phyloP scores from a whole-genome alignment of 176 grass and related monocot species.

The Avena atlantica region DNA sequence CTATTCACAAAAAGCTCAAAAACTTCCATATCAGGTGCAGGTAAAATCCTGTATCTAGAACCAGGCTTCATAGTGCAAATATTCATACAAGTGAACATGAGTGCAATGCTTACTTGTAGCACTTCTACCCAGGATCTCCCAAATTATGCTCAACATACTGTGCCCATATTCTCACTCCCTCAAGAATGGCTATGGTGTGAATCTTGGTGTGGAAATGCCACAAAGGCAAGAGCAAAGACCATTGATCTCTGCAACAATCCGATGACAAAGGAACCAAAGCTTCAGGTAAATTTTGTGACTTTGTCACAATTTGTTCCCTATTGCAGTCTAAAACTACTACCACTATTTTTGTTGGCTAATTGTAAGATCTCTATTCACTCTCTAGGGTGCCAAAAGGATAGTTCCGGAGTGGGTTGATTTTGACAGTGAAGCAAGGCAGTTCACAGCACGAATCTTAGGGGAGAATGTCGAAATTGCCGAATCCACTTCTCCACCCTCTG shows the following conservation, averaged over 20 bases:
- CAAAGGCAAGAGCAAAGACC: conserved; percentile 90
- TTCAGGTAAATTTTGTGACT: conserved; percentile 71
- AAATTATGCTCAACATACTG: conserved; percentile 97
- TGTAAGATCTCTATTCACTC: background rate
- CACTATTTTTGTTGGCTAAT: background rate
- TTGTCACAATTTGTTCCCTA: conserved; percentile 6
- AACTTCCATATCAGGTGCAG: conserved; percentile 6
- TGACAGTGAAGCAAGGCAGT: conserved; percentile 71
- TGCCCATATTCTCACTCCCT: conserved; percentile 98
- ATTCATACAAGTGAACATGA: conserved; percentile 35
- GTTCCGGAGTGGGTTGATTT: conserved; percentile 92
- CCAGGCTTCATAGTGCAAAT: conserved; percentile 16
- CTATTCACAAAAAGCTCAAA: conserved; percentile 9
- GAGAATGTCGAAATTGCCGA: conserved; percentile 54
- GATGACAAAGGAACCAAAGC: conserved; percentile 99
- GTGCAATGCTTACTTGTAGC: conserved; percentile 42
- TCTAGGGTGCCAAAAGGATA: conserved; percentile 93
- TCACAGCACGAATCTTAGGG: conserved; percentile 77
- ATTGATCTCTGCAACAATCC: conserved; percentile 99
- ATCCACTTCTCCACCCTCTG: conserved; percentile 34
- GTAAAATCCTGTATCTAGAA: conserved; percentile 22
- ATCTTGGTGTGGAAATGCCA: conserved; percentile 97
- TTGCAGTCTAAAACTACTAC: background rate
- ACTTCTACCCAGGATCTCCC: conserved; percentile 82
- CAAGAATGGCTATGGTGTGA: conserved; percentile 99